Base-by-base conservation (phyloP, 192 early-diverging fungal genomes). In the Gonapodya prolifera region DNA sequence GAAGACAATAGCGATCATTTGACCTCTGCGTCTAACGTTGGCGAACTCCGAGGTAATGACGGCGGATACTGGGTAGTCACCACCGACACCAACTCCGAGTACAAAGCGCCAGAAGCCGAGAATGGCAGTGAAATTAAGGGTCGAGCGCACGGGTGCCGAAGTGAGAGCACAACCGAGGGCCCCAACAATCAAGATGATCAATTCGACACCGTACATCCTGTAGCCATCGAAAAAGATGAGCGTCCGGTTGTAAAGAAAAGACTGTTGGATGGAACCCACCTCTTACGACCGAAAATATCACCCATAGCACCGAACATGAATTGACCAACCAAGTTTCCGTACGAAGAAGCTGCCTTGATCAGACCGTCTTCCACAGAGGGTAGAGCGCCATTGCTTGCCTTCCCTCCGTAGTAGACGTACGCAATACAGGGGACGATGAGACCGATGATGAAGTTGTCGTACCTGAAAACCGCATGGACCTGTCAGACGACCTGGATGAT, bases 21-120 rank as follows among this genome's bases (percentile, higher is more conserved):
- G 92, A 76, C 96, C 96, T 69, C 96, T 91, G 81, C 90, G 88
- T 34, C 89, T 83, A 75, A 90, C 85, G 69, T 91, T 86, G 36
- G 95, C 90, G 80, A 93, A 98, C 87, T 98, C 96, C 70, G 94
- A 92, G 32, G 94, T 94, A 75, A 98, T 96, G 69, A 93, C 92
- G 32, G 95, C 93, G 13, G 95, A 96, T 74, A 98, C 85, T 23
- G 96, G 96, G 82, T 98, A 98, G 83, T 98, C 95, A 77, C 94
- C 94, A 78, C 96, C 96, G 79, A 96, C 90, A 80, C 96, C 96
- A 73, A 96, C 85, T 79, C 96, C 96, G 70, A 98, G 90, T 78
- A 98, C 79, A 35, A 98, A 88, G 77, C 96, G 93, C 94, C 94
- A 96, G 79, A 96, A 85, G 75, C 88, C 89, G 70, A 98, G 83